phyloP scores from a whole-genome alignment of 352 stramenopile species.

The Phytophthora pseudosyringae region DNA sequence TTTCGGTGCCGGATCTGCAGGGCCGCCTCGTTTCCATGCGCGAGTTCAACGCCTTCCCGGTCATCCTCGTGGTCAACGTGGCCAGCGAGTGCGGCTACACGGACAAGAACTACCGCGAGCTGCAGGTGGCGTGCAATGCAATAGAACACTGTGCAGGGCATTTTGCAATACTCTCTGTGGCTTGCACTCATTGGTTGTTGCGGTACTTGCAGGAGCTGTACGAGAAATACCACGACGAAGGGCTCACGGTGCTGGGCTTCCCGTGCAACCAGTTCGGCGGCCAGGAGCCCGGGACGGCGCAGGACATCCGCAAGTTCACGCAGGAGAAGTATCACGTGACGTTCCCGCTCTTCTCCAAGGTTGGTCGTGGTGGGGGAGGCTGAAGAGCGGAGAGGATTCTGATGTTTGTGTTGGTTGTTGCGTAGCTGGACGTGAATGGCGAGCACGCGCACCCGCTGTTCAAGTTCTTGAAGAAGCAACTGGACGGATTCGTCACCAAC shows the following conservation, averaged over 20 bases:
- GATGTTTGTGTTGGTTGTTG: constrained; percentile 1
- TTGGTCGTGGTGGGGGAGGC: constrained; percentile 10
- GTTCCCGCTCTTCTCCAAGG: constrained; percentile 91
- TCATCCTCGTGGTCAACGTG: constrained; percentile 86
- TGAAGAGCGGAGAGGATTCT: not conserved
- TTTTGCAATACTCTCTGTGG: not conserved
- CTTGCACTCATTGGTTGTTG: not conserved
- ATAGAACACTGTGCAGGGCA: not conserved
- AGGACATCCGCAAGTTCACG: constrained; percentile 82
- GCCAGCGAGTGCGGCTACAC: constrained; percentile 84
- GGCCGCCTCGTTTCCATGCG: constrained; percentile 55
- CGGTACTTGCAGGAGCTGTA: constrained; percentile 58
- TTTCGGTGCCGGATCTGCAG: constrained; percentile 57
- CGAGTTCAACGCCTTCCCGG: constrained; percentile 56
- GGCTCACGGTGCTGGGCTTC: constrained; percentile 93
- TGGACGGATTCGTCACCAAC: constrained; percentile 69
- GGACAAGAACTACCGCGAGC: constrained; percentile 81
- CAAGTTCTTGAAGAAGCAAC: constrained; percentile 86
- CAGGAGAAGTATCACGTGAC: constrained; percentile 74
- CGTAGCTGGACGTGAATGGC: constrained; percentile 95
- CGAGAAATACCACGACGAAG: constrained; percentile 71
- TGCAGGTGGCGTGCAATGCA: constrained; percentile 47
- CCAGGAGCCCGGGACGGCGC: constrained; percentile 83
- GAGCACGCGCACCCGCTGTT: constrained; percentile 88
- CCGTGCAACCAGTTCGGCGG: constrained; percentile 97